Evolutionary conservation across 2,329 filamentous ascomycete genomes (phyloP).

Genomic region (Colletotrichum sp.): DNA sequence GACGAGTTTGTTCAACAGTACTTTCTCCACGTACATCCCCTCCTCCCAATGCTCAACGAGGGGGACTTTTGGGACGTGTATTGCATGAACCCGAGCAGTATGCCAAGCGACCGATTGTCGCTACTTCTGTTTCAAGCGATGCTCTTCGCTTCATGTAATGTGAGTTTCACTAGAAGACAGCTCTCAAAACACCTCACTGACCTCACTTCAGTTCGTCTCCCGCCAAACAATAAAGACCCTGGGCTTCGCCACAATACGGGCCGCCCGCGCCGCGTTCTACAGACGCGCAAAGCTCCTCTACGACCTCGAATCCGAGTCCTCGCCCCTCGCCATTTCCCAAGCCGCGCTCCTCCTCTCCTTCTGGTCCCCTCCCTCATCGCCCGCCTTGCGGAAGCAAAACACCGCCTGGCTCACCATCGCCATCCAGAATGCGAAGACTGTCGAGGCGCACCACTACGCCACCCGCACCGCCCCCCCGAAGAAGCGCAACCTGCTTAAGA

Average conservation of each 20-base stretch:
- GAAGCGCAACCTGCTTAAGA: constrained; percentile 48
- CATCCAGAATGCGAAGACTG: constrained; percentile 53
- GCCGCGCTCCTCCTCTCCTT: constrained; percentile 47
- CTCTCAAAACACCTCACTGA: neutral
- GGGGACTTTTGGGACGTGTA: constrained; percentile 51
- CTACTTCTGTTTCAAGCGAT: constrained; percentile 52
- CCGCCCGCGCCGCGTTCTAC: constrained; percentile 50
- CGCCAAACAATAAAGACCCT: constrained; percentile 41
- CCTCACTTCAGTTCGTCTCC: constrained; percentile 39
- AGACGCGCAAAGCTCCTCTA: constrained; percentile 42
- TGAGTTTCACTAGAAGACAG: constrained; percentile 21
- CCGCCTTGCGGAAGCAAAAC: constrained; percentile 41
- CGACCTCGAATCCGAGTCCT: constrained; percentile 49
- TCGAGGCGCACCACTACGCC: constrained; percentile 47
- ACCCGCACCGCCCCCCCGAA: constrained; percentile 36
- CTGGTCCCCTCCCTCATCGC: constrained; percentile 38
- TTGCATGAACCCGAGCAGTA: constrained; percentile 25
- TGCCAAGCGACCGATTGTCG: constrained; percentile 35
- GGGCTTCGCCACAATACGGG: constrained; percentile 46
- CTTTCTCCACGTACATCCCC: constrained; percentile 51
- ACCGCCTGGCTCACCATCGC: constrained; percentile 54
- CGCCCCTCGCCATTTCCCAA: constrained; percentile 43
- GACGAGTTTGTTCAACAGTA: constrained; percentile 55
- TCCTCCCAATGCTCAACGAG: constrained; percentile 49
- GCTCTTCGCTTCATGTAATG: constrained; percentile 47